Percentiles rank a stretch among this genome's conserved stretches.
phyloP scores from a whole-genome alignment of 441 rosid species.

The Populus hybrid region DNA sequence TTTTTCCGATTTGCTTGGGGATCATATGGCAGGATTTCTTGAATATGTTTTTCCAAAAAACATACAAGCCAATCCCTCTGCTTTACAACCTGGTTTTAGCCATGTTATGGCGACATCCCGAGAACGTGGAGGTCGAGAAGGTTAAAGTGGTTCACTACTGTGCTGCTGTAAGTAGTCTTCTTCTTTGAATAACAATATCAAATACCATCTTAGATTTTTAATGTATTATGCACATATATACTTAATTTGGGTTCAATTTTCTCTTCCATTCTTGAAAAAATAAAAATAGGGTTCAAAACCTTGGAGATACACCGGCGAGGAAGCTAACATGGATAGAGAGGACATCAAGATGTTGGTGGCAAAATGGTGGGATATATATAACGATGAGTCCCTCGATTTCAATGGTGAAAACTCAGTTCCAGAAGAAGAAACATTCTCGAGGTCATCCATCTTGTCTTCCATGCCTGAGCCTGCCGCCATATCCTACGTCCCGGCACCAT shows the following conservation, averaged over 20 bases:
- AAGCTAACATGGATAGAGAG: constrained; percentile 64
- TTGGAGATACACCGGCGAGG: constrained; percentile 67
- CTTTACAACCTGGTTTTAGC: constrained; percentile 68
- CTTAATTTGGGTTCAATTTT: neutral
- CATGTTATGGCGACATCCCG: constrained; percentile 73
- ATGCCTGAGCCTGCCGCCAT: constrained; percentile 42
- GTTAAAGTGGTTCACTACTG: constrained; percentile 73
- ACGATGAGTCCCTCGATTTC: constrained; percentile 57
- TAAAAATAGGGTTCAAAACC: constrained; percentile 42
- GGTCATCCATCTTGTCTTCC: constrained; percentile 33
- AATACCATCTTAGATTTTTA: neutral
- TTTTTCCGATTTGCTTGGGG: neutral
- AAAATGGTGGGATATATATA: constrained; percentile 73
- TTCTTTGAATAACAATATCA: neutral
- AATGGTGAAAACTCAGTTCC: constrained; percentile 16
- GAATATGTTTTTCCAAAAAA: constrained; percentile 65
- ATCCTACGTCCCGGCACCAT: constrained; percentile 47
- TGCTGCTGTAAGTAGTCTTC: constrained; percentile 43
- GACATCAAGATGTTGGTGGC: constrained; percentile 56
- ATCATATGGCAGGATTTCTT: constrained; percentile 48
- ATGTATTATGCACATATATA: too few species aligned
- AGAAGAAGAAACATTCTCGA: constrained; percentile 18
- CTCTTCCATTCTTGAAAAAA: neutral
- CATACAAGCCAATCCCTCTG: constrained; percentile 54
- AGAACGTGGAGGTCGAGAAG: constrained; percentile 49